Evolutionary conservation across 192 early-diverging fungal genomes (phyloP).

Genomic region (Coemansia sp.): DNA sequence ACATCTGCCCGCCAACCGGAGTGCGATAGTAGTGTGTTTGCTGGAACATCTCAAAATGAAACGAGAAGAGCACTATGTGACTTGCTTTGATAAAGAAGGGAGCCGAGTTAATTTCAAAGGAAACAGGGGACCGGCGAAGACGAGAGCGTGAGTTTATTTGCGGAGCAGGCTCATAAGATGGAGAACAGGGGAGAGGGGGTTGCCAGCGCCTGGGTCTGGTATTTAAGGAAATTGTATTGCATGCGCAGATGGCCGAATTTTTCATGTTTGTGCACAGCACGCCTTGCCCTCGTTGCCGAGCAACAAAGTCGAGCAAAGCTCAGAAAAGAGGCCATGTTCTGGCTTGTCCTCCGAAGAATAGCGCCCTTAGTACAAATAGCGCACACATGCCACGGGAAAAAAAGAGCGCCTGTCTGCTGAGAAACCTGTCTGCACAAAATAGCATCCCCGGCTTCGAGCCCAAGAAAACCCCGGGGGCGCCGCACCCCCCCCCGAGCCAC

Average conservation of each 20-base stretch:
- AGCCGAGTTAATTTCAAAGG: background rate
- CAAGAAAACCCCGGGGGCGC: background rate
- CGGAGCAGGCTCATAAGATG: background rate
- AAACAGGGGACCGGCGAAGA: background rate
- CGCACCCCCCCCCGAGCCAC: background rate
- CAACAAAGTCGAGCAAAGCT: background rate
- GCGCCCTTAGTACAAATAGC: slow-evolving; percentile 3
- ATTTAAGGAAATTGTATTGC: slow-evolving; percentile 4
- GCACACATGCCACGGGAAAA: slow-evolving; percentile 12
- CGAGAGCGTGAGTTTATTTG: background rate
- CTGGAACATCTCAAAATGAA: slow-evolving; percentile 19
- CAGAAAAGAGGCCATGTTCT: background rate
- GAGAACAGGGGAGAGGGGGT: background rate
- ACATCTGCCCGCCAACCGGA: slow-evolving; percentile 15
- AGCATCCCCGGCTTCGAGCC: background rate
- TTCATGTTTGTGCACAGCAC: slow-evolving; percentile 9
- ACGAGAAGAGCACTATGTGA: no score
- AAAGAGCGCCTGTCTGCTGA: background rate
- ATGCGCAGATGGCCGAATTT: slow-evolving; percentile 2
- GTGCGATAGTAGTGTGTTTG: slow-evolving; percentile 7
- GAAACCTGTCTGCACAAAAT: slow-evolving; percentile 11
- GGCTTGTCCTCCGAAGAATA: slow-evolving; percentile 9
- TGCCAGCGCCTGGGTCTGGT: background rate
- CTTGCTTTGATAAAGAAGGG: background rate
- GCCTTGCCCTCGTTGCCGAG: background rate